Base-by-base conservation (phyloP, 257 asterid genomes). In the Knoxia roxburghii region DNA sequence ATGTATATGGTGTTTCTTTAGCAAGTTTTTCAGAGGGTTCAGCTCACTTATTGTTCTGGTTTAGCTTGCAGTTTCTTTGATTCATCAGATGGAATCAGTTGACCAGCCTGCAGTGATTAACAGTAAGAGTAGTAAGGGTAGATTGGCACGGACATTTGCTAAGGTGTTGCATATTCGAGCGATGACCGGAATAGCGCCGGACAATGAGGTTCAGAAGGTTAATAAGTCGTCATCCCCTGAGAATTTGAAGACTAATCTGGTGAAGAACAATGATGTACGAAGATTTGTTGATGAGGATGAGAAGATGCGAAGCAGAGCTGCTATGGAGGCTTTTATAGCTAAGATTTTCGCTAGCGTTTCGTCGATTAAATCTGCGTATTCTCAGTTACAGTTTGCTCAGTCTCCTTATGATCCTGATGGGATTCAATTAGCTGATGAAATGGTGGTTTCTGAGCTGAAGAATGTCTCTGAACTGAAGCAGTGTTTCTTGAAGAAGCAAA, bases 341-440 rank as follows among this genome's bases (percentile, higher is more conserved):
- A 86, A 82, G 75, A 63, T 93, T 3, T 90, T 93, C 40, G 96
- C 97, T 7, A 74, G 81, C 32, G 1, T 88, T 17, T 90, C 99
- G 0, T 52, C 91, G 0, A 55, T 90, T 24, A 93, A 93, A 78
- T 89, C 97, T 6, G 91, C 89, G 0, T 93, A 93, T 40, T 95
- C 97, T 0, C 84, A 82, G 68, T 29, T 93, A 68, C 99, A 93
- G 49, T 80, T 61, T 45, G 75, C 97, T 11, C 95, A 93, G 75
- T 77, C 81, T 29, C 99, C 99, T 4, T 93, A 90, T 65, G 95
- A 93, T 68, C 82, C 85, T 1, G 97, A 88, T 40, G 95, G 85
- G 45, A 90, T 90, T 70, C 95, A 86, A 14, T 76, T 87, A 35
- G 91, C 97, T 0, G 99, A 93, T 64, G 83, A 70, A 68, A 41